Percentiles rank a stretch among this genome's conserved stretches.
Conservation (phyloP, 352 stramenopile genomes). For the Globisporangium irregulare region DNA sequence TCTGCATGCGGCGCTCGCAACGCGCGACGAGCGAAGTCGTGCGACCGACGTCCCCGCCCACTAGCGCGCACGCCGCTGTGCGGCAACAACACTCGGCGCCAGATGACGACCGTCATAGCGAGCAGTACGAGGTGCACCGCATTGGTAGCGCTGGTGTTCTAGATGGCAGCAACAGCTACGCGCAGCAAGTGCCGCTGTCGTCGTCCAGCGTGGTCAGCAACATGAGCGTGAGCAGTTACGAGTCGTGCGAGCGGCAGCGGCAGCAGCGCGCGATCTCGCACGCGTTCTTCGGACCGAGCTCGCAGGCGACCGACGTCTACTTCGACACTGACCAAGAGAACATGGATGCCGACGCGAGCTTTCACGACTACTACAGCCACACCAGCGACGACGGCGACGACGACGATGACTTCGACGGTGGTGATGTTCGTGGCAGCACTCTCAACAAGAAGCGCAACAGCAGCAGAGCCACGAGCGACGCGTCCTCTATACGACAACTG, state of each 20-base stretch:
- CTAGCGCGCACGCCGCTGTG: not conserved
- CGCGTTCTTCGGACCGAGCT: conserved; percentile 38
- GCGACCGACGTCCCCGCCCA: not conserved
- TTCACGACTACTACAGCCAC: conserved; percentile 13
- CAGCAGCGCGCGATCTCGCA: conserved; percentile 30
- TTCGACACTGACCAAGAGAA: conserved; percentile 20
- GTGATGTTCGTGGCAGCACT: not conserved
- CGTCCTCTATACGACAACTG: conserved; percentile 13
- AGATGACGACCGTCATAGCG: not conserved
- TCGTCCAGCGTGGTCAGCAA: conserved; percentile 41
- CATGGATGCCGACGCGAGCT: conserved; percentile 11
- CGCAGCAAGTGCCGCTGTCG: not conserved
- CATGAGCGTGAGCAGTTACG: conserved; percentile 49
- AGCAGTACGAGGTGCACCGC: conserved; percentile 7
- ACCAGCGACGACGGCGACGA: conserved; percentile 8
- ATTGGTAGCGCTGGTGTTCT: not conserved
- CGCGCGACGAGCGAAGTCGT: conserved; percentile 6
- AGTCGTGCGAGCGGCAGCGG: conserved; percentile 41
- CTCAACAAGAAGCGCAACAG: conserved; percentile 13
- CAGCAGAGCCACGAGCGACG: not conserved
- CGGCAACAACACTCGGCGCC: conserved; percentile 9
- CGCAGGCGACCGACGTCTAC: conserved; percentile 27
- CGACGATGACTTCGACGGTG: not conserved
- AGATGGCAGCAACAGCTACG: not conserved
- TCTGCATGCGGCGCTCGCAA: conserved; percentile 12